These are phyloP conservation scores for Ceratocystis cubensis DNA, from an alignment of 2,329 filamentous ascomycete species.

Conservation along the genomic window DNA sequence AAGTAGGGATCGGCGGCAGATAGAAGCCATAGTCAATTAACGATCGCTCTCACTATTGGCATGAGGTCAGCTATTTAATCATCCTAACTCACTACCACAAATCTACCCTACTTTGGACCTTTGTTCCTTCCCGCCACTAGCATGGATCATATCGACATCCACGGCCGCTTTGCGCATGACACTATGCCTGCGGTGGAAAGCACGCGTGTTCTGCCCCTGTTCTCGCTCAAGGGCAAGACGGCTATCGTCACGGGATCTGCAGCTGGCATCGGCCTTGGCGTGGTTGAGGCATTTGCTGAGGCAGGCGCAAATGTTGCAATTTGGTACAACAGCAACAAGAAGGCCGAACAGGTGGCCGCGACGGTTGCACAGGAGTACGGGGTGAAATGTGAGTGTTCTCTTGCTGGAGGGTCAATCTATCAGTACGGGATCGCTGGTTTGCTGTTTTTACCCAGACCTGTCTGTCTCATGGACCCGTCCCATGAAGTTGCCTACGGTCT, in stretches of 20 bases:
- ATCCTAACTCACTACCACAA: background rate
- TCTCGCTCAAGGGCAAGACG: conserved; percentile 48
- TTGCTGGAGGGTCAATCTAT: background rate
- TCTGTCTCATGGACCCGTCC: background rate
- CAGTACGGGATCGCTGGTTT: too few relatives aligned
- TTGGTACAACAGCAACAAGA: conserved; percentile 27
- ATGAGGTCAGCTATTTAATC: too few relatives aligned
- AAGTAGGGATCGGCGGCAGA: background rate
- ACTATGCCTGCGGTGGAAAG: conserved; percentile 38
- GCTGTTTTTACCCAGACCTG: background rate
- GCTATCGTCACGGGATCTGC: conserved; percentile 23
- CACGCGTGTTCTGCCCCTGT: conserved; percentile 48
- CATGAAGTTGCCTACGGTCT: background rate
- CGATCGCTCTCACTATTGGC: too few relatives aligned
- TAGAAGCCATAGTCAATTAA: too few relatives aligned
- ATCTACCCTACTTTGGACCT: background rate
- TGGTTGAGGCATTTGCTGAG: conserved; percentile 29
- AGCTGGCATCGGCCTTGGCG: conserved; percentile 24
- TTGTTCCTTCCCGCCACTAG: conserved; percentile 9
- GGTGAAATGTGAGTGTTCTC: conserved; percentile 47
- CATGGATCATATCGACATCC: conserved; percentile 33
- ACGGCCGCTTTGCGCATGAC: conserved; percentile 44
- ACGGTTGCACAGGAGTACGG: conserved; percentile 30
- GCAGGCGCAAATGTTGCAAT: conserved; percentile 28
- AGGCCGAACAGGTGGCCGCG: conserved; percentile 24